phyloP scores from a whole-genome alignment of 1,139 yeast genomes.

The Suhomyces bolitotheri region DNA sequence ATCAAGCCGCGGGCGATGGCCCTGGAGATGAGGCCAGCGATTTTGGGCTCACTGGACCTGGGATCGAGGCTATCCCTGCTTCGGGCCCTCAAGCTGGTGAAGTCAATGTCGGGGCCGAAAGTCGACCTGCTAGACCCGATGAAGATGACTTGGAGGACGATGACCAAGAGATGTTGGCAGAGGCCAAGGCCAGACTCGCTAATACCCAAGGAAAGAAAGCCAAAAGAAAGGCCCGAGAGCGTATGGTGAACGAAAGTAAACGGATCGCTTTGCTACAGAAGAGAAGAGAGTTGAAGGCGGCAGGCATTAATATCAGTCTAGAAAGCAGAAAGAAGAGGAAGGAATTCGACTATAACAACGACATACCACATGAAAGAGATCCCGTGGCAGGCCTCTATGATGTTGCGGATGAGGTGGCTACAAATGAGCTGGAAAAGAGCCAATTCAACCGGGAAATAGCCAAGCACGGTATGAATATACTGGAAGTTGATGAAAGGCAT shows the following conservation, averaged over 20 bases:
- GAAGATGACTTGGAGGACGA: slow-evolving; percentile 80
- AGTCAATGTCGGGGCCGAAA: slow-evolving; percentile 70
- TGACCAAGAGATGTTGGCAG: slow-evolving; percentile 88
- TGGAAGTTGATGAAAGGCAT: slow-evolving; percentile 38
- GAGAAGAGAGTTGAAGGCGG: slow-evolving; percentile 81
- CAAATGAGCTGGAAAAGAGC: slow-evolving; percentile 38
- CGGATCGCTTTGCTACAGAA: slow-evolving; percentile 77
- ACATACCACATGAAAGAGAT: slow-evolving; percentile 75
- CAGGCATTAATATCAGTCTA: slow-evolving; percentile 67
- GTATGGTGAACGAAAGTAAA: slow-evolving; percentile 71
- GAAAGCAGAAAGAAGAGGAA: slow-evolving; percentile 50
- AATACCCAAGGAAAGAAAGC: slow-evolving; percentile 97
- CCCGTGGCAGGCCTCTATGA: slow-evolving; percentile 75
- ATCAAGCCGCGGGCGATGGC: slow-evolving; percentile 43
- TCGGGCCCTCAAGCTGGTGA: slow-evolving; percentile 51
- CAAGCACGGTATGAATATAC: slow-evolving; percentile 48
- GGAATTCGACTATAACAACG: slow-evolving; percentile 80
- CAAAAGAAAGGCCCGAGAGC: slow-evolving; percentile 82
- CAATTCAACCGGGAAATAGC: slow-evolving; percentile 50
- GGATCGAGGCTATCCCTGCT: slow-evolving; percentile 55
- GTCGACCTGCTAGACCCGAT: slow-evolving; percentile 83
- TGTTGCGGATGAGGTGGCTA: slow-evolving; percentile 54
- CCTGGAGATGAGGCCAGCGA: slow-evolving; percentile 29
- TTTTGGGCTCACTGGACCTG: slow-evolving; percentile 51
- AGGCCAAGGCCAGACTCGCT: slow-evolving; percentile 88